Percentiles rank a stretch among this genome's conserved stretches.
Evolutionary conservation across 2,329 filamentous ascomycete species (phyloP).

Genomic region (Myrmaecium sp.): DNA sequence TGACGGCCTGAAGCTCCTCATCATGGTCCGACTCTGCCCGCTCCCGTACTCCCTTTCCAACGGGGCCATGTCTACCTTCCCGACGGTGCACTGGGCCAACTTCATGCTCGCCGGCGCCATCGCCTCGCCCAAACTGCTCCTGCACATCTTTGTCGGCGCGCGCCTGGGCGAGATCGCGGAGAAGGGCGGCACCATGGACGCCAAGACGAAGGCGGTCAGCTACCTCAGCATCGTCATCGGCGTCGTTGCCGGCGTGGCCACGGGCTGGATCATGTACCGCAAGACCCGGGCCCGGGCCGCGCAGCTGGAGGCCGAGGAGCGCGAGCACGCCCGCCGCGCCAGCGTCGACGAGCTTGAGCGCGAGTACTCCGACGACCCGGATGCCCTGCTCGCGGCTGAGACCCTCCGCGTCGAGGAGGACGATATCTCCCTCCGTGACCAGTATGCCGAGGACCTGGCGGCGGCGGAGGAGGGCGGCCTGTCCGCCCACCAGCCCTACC

Average conservation of each 20-base stretch:
- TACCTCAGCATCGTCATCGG: slow-evolving; percentile 66
- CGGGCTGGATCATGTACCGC: slow-evolving; percentile 74
- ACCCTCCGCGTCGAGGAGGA: slow-evolving; percentile 31
- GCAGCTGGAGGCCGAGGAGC: slow-evolving; percentile 30
- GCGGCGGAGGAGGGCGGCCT: slow-evolving; percentile 3
- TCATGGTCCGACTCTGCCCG: slow-evolving; percentile 84
- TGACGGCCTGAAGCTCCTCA: slow-evolving; percentile 75
- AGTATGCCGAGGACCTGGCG: slow-evolving; percentile 20
- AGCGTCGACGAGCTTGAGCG: slow-evolving; percentile 19
- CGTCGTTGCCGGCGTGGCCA: slow-evolving; percentile 50
- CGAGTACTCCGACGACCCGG: slow-evolving; percentile 28
- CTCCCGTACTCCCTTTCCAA: slow-evolving; percentile 88
- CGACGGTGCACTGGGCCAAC: slow-evolving; percentile 58
- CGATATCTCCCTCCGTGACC: slow-evolving; percentile 34
- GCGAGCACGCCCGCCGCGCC: slow-evolving; percentile 15
- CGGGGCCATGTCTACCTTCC: slow-evolving; percentile 84
- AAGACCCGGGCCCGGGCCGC: slow-evolving; percentile 33
- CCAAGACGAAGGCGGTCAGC: slow-evolving; percentile 61
- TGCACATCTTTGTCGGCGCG: slow-evolving; percentile 84
- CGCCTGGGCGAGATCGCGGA: slow-evolving; percentile 72
- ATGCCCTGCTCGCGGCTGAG: slow-evolving; percentile 22
- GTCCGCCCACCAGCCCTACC: no score
- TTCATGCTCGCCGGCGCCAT: slow-evolving; percentile 73
- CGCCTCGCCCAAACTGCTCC: slow-evolving; percentile 69
- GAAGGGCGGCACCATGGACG: slow-evolving; percentile 65